Conservation (phyloP, 352 stramenopile genomes). For the Pythium aristosporum region DNA sequence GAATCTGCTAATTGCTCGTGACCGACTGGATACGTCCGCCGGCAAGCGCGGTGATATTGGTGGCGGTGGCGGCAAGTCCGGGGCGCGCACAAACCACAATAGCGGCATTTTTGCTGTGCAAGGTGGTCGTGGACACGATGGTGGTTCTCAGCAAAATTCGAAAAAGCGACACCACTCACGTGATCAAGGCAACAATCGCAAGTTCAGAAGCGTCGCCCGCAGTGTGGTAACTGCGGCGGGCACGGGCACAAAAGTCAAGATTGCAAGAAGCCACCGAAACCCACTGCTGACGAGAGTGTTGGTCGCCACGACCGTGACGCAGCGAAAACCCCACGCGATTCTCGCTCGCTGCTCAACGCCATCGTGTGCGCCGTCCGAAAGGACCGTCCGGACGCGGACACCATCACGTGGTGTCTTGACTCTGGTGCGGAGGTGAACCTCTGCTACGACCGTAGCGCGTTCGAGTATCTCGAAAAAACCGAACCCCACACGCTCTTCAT, state of each 20-base stretch:
- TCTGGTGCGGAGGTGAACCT: background rate
- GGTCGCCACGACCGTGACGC: too few relatives aligned
- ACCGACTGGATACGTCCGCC: slow-evolving; percentile 7
- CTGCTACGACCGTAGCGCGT: background rate
- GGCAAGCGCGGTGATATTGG: background rate
- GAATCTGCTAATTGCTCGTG: background rate
- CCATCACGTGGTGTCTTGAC: background rate
- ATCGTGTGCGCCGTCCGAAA: background rate
- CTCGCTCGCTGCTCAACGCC: too few relatives aligned
- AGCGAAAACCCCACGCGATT: too few relatives aligned
- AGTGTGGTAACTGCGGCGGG: background rate
- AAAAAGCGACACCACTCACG: background rate
- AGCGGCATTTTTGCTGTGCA: too few relatives aligned
- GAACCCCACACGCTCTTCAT: background rate
- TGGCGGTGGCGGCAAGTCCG: too few relatives aligned
- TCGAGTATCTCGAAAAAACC: background rate
- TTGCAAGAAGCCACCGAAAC: too few relatives aligned
- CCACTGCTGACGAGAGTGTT: too few relatives aligned
- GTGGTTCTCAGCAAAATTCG: too few relatives aligned
- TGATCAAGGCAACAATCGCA: too few relatives aligned
- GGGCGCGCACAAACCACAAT: background rate
- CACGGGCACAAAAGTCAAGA: background rate
- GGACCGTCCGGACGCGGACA: background rate
- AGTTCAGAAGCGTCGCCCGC: too few relatives aligned
- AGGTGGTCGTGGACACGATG: too few relatives aligned